phyloP scores from a whole-genome alignment of 768 basidiomycete species.

The Tylopilus plumbeoviolaceoides region DNA sequence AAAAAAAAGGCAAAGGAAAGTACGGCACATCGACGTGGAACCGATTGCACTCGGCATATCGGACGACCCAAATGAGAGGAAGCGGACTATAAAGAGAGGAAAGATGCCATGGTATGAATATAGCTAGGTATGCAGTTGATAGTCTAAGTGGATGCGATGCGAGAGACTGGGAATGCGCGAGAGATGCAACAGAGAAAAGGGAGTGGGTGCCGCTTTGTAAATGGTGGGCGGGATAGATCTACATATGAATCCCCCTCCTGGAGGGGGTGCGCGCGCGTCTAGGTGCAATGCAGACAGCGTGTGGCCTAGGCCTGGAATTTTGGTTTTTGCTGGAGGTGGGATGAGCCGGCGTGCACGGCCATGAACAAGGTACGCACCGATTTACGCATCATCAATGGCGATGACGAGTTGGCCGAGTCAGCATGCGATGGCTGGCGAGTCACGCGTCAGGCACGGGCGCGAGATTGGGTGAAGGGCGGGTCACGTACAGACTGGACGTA shows the following conservation, averaged over 20 bases:
- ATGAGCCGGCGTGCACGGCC: neutral
- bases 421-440: constrained; percentile 33
- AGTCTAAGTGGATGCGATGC: constrained; percentile 29
- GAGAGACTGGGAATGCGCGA: neutral
- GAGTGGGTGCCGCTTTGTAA: constrained; percentile 10
- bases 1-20: neutral
- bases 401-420: constrained; percentile 36
- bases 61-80: constrained; percentile 14
- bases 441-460: constrained; percentile 6
- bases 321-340: constrained; percentile 25
- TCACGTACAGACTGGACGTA: constrained; percentile 38
- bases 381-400: constrained; percentile 56
- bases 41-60: constrained; percentile 16
- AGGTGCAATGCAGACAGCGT: too few species aligned
- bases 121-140: constrained; percentile 33
- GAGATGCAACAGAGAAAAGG: neutral
- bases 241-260: constrained; percentile 2
- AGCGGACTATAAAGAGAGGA: neutral
- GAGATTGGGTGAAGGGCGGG: neutral
- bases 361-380: constrained; percentile 31
- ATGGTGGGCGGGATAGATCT: constrained; percentile 18
- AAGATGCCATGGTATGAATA: constrained; percentile 33
- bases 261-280: too few species aligned
- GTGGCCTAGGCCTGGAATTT: constrained; percentile 35
- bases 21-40: constrained; percentile 4